Conservation (phyloP, 73 alveolate genomes). For the Paramecium tetraurelia region DNA sequence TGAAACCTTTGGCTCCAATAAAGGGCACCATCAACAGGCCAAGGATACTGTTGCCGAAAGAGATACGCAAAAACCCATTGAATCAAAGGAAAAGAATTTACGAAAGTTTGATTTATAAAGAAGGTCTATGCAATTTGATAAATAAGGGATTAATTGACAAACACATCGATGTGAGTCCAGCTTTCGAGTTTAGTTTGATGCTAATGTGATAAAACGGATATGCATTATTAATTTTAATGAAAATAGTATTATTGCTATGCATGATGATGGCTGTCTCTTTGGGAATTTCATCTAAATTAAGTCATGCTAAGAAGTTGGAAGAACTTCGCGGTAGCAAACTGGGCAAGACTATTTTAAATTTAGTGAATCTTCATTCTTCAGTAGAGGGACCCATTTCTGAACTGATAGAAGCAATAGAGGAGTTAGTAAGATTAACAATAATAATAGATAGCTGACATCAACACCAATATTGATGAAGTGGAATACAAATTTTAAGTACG, state of each 20-base stretch:
- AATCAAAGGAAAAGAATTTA: not conserved
- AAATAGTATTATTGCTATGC: not conserved
- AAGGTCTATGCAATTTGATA: conserved; percentile 1
- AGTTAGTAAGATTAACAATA: not conserved
- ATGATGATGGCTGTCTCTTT: not conserved
- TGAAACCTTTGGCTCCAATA: not conserved
- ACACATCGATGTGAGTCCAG: conserved; percentile 8
- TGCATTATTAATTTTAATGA: conserved; percentile 16
- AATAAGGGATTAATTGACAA: conserved; percentile 32
- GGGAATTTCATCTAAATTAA: not conserved
- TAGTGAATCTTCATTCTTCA: not conserved
- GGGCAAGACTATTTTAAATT: not conserved
- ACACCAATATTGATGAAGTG: not conserved
- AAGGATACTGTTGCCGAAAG: not conserved
- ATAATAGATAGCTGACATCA: conserved; percentile 10
- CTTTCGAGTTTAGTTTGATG: conserved; percentile 3
- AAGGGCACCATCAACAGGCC: not conserved
- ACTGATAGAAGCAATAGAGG: conserved; percentile 37
- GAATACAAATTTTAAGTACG: not conserved
- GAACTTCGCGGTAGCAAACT: not conserved
- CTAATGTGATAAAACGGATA: conserved; percentile 14
- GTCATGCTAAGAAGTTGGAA: conserved; percentile 27
- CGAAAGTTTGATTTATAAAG: not conserved
- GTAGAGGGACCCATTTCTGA: conserved; percentile 31
- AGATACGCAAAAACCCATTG: conserved; percentile 15